A percentile compares a stretch with the other conserved stretches of the same genome.
These are phyloP conservation scores for Rutstroemia sp. DNA, from an alignment of 2,329 filamentous ascomycete species.

Conservation along the genomic window DNA sequence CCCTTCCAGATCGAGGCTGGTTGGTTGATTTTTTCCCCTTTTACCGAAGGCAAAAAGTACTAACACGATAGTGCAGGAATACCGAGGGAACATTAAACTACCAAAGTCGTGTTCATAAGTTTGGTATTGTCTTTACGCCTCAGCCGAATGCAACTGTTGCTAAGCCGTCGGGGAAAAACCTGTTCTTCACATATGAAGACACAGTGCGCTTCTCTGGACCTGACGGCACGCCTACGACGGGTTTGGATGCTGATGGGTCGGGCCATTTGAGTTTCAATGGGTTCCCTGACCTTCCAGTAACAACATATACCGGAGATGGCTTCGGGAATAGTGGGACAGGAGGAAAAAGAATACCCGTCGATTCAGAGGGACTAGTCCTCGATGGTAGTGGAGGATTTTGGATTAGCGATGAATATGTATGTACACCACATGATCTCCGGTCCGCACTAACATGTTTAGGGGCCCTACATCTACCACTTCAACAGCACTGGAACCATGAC, in stretches of 20 bases:
- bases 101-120: conserved; percentile 61
- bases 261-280: conserved; percentile 47
- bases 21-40: conserved; percentile 25
- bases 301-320: conserved; percentile 59
- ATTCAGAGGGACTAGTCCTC: conserved; percentile 60
- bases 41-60: neutral
- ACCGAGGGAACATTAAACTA: conserved; percentile 64
- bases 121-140: conserved; percentile 51
- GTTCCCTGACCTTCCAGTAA: conserved; percentile 55
- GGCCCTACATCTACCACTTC: conserved; percentile 64
- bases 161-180: conserved; percentile 50
- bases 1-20: conserved; percentile 63
- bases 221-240: conserved; percentile 53
- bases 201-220: conserved; percentile 59
- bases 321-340: conserved; percentile 56
- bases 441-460: conserved; percentile 25
- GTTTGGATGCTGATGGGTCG: conserved; percentile 51
- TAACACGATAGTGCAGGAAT: conserved; percentile 40
- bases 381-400: conserved; percentile 55
- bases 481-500: conserved; percentile 49
- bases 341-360: conserved; percentile 51
- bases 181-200: conserved; percentile 55
- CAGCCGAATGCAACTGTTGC: conserved; percentile 41
- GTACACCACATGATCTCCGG: neutral
- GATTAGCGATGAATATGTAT: conserved; percentile 52